Percentiles rank a stretch among this genome's conserved stretches.
Conservation (phyloP, 2,329 filamentous ascomycete species). For the Lasiodiplodia citricola region DNA sequence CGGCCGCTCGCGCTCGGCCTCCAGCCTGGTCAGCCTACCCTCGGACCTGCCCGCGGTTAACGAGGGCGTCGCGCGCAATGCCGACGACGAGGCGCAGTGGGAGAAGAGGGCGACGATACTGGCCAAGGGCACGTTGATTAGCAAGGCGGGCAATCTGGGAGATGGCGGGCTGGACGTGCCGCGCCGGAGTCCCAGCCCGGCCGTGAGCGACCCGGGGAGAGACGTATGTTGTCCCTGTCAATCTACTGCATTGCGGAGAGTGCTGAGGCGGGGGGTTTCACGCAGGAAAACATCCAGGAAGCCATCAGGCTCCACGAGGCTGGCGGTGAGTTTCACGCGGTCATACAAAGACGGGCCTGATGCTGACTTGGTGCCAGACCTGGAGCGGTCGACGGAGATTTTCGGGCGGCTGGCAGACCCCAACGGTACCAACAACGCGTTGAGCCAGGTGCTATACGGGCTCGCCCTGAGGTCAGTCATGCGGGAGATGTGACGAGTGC, state of each 20-base stretch:
- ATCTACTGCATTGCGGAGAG: too few relatives aligned
- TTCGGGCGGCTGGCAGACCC: conserved; percentile 86
- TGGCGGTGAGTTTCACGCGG: conserved; percentile 57
- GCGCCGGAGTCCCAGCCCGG: conserved; percentile 39
- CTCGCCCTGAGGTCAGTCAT: conserved; percentile 77
- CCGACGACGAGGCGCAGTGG: conserved; percentile 70
- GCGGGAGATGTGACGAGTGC: not conserved
- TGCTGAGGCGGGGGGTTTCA: conserved; percentile 26
- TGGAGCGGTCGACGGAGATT: conserved; percentile 79
- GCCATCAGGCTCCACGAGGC: conserved; percentile 93
- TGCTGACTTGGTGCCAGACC: conserved; percentile 53
- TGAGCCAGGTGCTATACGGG: conserved; percentile 95
- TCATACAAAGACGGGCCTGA: not conserved
- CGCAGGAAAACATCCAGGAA: conserved; percentile 76
- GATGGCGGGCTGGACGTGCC: conserved; percentile 2
- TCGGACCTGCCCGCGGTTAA: conserved; percentile 77
- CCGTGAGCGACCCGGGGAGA: conserved; percentile 44
- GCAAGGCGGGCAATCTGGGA: conserved; percentile 25
- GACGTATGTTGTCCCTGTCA: conserved; percentile 40
- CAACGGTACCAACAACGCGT: conserved; percentile 83
- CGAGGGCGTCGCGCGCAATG: conserved; percentile 46
- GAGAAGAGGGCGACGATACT: conserved; percentile 92
- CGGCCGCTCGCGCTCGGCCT: conserved; percentile 55
- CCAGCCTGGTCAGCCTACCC: conserved; percentile 76
- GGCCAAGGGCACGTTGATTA: conserved; percentile 63